Evolutionary conservation across 2,329 filamentous ascomycete species (phyloP), one percentile per base, ranked within the genome.

Genomic region (Sporothrix globosa): DNA sequence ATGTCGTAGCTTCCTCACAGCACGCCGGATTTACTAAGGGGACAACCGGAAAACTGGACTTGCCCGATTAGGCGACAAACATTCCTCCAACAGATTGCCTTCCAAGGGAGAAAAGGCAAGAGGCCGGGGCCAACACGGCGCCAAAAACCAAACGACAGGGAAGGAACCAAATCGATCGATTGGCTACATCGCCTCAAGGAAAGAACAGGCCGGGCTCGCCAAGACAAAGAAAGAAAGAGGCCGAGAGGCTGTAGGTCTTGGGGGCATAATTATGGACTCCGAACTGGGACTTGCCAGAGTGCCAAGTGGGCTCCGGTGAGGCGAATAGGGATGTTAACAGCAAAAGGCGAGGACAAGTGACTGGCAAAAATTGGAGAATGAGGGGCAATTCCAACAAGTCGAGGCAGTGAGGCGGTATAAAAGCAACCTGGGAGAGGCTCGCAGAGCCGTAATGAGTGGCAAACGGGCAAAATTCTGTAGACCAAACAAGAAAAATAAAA

Each of bases 211-310:
- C 30, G 34, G 30, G n/a, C n/a, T 61, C 24, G 60, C 58, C 60
- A 63, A 63, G 60, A 48, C 60, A 63, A 63, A 63, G 60, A 48
- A 63, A 48, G 30, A n/a, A 10, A 44, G 27, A n/a, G 21, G 60
- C 41, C 21, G 13, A 14, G 3, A 48, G 21, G 13, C 39, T n/a
- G n/a, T n/a, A n/a, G n/a, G n/a, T n/a, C 14, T 27, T 54, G 52
- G 13, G 17, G 14, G 6, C 27, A 56, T 27, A 39, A 34, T 24
- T 56, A 19, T 4, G 34, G 34, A 34, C 34, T 34, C 34, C 34
- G 34, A 34, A 0, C 34, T 34, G 34, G 34, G 34, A 4, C 34
- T 7, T 4, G 34, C 34, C 34, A 34, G 34, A 34, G 34, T 34
- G 3, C 11, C 52, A 27, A 54, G 54, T 44, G 34, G 56, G 56